phyloP scores from a whole-genome alignment of 2,329 filamentous ascomycete genomes.

The Sclerotinia spermophila region DNA sequence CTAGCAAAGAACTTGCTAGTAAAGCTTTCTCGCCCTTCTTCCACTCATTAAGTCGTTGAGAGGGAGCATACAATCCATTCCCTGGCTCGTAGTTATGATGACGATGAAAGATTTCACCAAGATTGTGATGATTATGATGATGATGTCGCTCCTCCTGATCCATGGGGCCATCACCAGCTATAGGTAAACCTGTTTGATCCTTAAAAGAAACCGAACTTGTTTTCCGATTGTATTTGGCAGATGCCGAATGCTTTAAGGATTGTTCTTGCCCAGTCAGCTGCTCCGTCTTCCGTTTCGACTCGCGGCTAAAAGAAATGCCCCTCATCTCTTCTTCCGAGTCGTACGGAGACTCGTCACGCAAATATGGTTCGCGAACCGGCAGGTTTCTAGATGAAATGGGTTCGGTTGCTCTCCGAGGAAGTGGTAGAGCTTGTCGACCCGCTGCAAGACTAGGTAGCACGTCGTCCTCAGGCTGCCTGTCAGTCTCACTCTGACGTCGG shows the following conservation, averaged over 20 bases:
- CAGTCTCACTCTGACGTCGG: conserved; percentile 43
- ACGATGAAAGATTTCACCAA: conserved; percentile 35
- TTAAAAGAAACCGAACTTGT: conserved; percentile 28
- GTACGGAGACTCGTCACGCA: conserved; percentile 6
- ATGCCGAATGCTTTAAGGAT: conserved; percentile 19
- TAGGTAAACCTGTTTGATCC: conserved; percentile 27
- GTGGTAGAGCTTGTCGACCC: not conserved
- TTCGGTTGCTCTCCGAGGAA: conserved; percentile 3
- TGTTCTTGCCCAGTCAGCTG: conserved; percentile 31
- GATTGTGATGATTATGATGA: conserved; percentile 31
- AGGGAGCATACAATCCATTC: conserved; percentile 55
- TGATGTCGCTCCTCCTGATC: conserved; percentile 25
- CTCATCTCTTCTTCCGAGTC: conserved; percentile 14
- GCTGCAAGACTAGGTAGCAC: not conserved
- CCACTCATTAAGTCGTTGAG: conserved; percentile 68
- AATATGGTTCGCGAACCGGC: not conserved
- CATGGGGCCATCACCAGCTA: conserved; percentile 10
- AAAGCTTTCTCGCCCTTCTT: conserved; percentile 62
- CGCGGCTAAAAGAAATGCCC: conserved; percentile 29
- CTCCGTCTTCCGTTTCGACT: conserved; percentile 32
- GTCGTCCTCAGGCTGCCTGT: conserved; percentile 38
- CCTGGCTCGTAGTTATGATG: conserved; percentile 40
- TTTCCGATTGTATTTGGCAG: conserved; percentile 18
- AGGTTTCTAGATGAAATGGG: not conserved
- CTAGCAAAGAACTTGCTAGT: conserved; percentile 55